These are phyloP conservation scores for Microdochium bolleyi DNA, from an alignment of 2,329 filamentous ascomycete species.

Conservation along the genomic window DNA sequence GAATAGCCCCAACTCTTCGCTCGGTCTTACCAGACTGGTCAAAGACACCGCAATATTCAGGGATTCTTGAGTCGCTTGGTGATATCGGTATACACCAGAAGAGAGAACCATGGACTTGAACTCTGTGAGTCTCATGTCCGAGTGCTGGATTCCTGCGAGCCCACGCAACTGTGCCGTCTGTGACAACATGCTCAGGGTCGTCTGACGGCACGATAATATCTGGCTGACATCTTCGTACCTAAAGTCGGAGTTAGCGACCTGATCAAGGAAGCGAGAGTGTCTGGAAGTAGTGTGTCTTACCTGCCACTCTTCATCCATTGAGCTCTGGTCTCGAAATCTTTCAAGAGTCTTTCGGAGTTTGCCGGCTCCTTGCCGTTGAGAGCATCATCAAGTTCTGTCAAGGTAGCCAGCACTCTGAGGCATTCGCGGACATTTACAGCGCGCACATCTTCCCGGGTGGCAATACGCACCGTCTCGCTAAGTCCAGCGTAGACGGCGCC, in stretches of 20 bases:
- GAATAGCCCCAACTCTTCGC: constrained; percentile 61
- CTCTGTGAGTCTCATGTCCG: constrained; percentile 63
- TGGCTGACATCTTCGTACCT: constrained; percentile 72
- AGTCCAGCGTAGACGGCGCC: constrained; percentile 57
- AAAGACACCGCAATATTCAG: constrained; percentile 78
- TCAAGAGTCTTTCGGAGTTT: constrained; percentile 54
- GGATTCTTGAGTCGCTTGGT: constrained; percentile 78
- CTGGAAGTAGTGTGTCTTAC: constrained; percentile 34
- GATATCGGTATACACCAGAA: constrained; percentile 67
- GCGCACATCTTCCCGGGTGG: constrained; percentile 41
- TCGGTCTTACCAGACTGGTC: constrained; percentile 66
- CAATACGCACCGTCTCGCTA: constrained; percentile 47
- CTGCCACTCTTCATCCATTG: constrained; percentile 77
- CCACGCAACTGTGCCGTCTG: constrained; percentile 57
- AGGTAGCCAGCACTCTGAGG: constrained; percentile 57
- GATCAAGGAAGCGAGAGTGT: not conserved
- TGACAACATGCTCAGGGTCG: constrained; percentile 71
- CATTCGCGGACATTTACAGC: constrained; percentile 44
- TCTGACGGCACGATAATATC: constrained; percentile 76
- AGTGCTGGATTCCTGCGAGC: constrained; percentile 50
- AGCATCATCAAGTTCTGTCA: constrained; percentile 78
- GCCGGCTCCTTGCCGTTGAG: constrained; percentile 50
- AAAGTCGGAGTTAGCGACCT: constrained; percentile 14
- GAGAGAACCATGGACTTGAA: constrained; percentile 69
- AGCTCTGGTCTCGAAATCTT: constrained; percentile 56